A percentile compares a stretch with the other conserved stretches of the same genome.
Conservation (phyloP, 2,329 filamentous ascomycete species). For the Fusarium robinianum region DNA sequence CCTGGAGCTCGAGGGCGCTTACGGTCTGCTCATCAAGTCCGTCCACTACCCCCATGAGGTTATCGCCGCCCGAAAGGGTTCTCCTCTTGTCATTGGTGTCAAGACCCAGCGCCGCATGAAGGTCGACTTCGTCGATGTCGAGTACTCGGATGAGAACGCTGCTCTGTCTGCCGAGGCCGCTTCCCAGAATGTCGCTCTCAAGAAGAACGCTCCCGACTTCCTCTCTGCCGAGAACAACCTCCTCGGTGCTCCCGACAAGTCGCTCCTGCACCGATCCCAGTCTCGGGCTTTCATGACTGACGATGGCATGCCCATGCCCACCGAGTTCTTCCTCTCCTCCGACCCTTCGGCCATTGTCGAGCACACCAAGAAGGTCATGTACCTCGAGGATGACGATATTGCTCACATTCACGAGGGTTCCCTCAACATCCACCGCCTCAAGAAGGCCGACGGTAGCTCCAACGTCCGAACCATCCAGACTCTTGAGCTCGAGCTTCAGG, state of each 20-base stretch:
- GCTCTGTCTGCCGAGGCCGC: conserved; percentile 90
- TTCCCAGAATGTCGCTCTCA: conserved; percentile 93
- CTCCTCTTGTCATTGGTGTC: conserved; percentile 94
- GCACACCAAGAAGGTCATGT: conserved; percentile 99
- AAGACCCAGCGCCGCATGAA: conserved; percentile 99
- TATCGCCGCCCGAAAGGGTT: conserved; percentile 97
- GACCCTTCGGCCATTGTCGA: conserved; percentile 98
- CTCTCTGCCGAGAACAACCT: conserved; percentile 65
- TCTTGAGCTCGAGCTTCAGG: conserved; percentile 96
- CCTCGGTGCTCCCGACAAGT: conserved; percentile 93
- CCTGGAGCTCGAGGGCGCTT: conserved; percentile 96
- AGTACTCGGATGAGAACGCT: conserved; percentile 85
- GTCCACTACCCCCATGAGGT: conserved; percentile 98
- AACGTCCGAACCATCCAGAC: conserved; percentile 99
- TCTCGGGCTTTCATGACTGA: conserved; percentile 99
- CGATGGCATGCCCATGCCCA: conserved; percentile 95
- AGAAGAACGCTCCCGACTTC: conserved; percentile 77
- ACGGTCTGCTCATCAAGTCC: conserved; percentile 96
- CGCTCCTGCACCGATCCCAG: conserved; percentile 95
- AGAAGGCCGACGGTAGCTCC: conserved; percentile 94
- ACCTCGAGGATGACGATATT: conserved; percentile 99
- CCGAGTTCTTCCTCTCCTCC: conserved; percentile 98
- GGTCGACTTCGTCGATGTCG: conserved; percentile 99
- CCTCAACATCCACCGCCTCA: conserved; percentile 97
- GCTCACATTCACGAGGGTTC: conserved; percentile 99